Evolutionary conservation across 331 rosid genomes (phyloP), one percentile per base, ranked within the genome.

Genomic region (Malus hybrid): DNA sequence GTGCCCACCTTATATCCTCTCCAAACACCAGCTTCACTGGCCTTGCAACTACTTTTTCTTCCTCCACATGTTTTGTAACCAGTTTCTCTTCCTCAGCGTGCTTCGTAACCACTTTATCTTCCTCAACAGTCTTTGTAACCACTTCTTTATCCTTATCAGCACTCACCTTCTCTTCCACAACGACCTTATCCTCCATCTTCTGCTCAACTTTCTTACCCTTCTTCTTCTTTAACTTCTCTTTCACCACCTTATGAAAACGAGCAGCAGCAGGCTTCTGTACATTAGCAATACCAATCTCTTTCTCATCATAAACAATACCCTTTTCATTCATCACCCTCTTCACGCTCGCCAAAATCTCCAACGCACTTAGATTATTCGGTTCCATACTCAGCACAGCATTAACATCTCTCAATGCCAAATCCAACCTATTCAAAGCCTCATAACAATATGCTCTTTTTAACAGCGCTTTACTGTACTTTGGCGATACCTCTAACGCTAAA

Each of bases 1-100:
- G 93, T 0, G 88, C 98, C 89, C 89, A 88, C 80, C 98, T 91
- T 66, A 93, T 93, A 82, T 93, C 98, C 79, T 93, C 98, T 67
- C 97, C 96, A 20, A 82, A 86, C 39, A 93, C 93, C 89, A 93
- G 81, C 86, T 93, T 93, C 42, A 92, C 97, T 4, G 90, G 90
- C 91, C 85, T 93, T 6, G 86, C 76, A 24, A 80, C 89, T 31
- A 22, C 66, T 39, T 81, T 84, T 74, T 89, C 89, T 70, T 83
- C 73, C 77, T 70, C 75, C 9, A 81, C 79, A 70, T 78, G 71
- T 76, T 81, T 80, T 28, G 77, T 52, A 60, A 81, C 69, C 31
- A 71, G 65, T 76, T 76, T 82, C 20, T 76, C 75, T 67, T 83
- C 67, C 78, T 80, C 85, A 65, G 76, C 72, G 6, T n/a, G 70